Evolutionary conservation across 805 yeast species (phyloP).

Genomic region (Ogataea trehaloabstinens): DNA sequence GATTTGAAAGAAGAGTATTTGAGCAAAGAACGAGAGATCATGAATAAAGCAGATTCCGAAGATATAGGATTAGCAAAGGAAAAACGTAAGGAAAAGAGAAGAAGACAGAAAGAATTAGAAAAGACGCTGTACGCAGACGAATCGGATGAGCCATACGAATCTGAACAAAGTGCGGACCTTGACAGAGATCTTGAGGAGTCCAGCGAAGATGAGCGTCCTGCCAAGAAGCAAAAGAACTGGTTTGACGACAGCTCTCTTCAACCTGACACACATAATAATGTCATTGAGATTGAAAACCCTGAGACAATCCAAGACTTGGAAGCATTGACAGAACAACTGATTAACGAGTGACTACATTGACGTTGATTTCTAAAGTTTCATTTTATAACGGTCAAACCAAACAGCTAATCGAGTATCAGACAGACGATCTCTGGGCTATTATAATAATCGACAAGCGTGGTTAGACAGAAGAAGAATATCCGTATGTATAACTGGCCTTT

Average conservation of each 20-base stretch:
- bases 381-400: not conserved
- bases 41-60: constrained; percentile 68
- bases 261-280: constrained; percentile 28
- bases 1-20: constrained; percentile 69
- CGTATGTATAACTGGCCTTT: constrained; percentile 18
- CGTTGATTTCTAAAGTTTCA: not conserved
- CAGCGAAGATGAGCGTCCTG: constrained; percentile 33
- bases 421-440: no score
- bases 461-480: constrained; percentile 31
- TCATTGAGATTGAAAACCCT: constrained; percentile 82
- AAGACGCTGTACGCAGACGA: constrained; percentile 41
- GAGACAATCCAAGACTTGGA: constrained; percentile 92
- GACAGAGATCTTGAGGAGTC: constrained; percentile 30
- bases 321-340: constrained; percentile 65
- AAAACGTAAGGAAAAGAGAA: constrained; percentile 83
- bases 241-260: constrained; percentile 38
- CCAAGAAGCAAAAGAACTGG: constrained; percentile 43
- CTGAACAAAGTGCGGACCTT: constrained; percentile 22
- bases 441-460: no score
- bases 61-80: constrained; percentile 78
- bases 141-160: constrained; percentile 31
- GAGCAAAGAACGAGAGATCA: constrained; percentile 58
- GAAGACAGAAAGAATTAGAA: constrained; percentile 81
- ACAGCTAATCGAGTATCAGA: not conserved
- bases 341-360: constrained; percentile 21